Base-by-base conservation (phyloP, 495 filamentous ascomycete genomes). In the Aspergillus saccharolyticus region DNA sequence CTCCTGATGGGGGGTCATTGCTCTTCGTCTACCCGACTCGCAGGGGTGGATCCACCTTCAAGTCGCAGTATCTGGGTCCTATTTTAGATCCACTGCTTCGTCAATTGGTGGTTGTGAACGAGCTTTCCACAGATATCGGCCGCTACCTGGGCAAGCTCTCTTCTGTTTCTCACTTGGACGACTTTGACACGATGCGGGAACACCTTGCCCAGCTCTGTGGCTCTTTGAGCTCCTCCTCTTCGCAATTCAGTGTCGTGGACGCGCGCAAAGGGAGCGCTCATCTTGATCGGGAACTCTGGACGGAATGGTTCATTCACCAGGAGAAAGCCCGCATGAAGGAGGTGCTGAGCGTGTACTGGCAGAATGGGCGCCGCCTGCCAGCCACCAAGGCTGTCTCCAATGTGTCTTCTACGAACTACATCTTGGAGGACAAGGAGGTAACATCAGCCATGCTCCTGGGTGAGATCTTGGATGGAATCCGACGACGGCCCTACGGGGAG, bases 11-110 rank as follows among this genome's bases (percentile, higher is more conserved):
- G 28, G 86, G 87, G 49, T 78, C 74, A 20, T 67, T 89, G 10
- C 64, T 89, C 18, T 87, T 90, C 70, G 80, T 89, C 39, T 89
- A 90, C 61, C 87, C 87, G 0, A 89, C 87, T 43, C 76, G 75
- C 58, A 71, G 75, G 14, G 87, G 87, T 30, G 87, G 77, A 2
- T 75, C 70, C 12, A 83, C 83, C 1, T 90, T 90, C 70, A 80
- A 83, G 58, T 76, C 75, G 5, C 75, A 83, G 39, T 89, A 88
- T 62, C 73, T 90, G 8, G 83, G 80, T 1, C 86, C 85, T 5
- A 77, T 90, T 20, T 72, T 89, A 6, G 85, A 89, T 57, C 87
- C 87, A 0, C 66, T 89, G 8, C 72, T 90, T 19, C 83, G 87
- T 17, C 79, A 85, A 50, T 73, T 89, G 24, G 80, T 83, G 19